Evolutionary conservation across 1,139 yeast species (phyloP), one percentile per base, ranked within the genome.

Genomic region (Candida sojae): DNA sequence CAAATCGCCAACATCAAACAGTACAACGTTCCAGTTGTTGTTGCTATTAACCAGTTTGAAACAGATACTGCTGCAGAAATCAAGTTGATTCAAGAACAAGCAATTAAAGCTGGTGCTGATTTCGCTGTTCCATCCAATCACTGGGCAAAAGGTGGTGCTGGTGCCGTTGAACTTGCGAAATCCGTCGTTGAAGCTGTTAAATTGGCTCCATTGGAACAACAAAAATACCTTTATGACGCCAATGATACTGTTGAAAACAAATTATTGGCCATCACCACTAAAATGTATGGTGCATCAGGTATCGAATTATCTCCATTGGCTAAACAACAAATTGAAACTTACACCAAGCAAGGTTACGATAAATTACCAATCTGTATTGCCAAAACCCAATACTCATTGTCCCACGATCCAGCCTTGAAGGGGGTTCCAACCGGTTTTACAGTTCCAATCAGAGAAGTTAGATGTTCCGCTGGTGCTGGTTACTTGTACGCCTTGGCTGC

Each of bases 71-170:
- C 78, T 49, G 83, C 79, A 48, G 99, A 93, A 72, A 93, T 88
- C 64, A 88, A 84, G 54, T 83, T 88, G 42, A 91, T 93, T 61
- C 87, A 82, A 60, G 86, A 87, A 66, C 95, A 86, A 59, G 84
- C 98, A 10, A 64, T 91, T 59, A 83, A 82, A 67, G 96, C 96
- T n/a, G 99, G 99, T 62, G 99, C 99, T 39, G 73, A 75, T 52
- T 97, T 89, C 64, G 98, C 98, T 29, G 87, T 93, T 61, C 92
- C 89, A 36, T 87, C 97, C 39, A 89, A 89, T 79, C 99, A 93
- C 72, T 93, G 98, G 98, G 97, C 88, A 71, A 88, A 89, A 73
- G 99, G 99, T 74, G 99, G 99, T 59, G 74, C 76, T 56, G 99
- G 99, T 62, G 98, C 99, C 8, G 80, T 89, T 56, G 86, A 80